Base-by-base conservation (phyloP, 306 rosid species). In the Mimosa pudica region DNA sequence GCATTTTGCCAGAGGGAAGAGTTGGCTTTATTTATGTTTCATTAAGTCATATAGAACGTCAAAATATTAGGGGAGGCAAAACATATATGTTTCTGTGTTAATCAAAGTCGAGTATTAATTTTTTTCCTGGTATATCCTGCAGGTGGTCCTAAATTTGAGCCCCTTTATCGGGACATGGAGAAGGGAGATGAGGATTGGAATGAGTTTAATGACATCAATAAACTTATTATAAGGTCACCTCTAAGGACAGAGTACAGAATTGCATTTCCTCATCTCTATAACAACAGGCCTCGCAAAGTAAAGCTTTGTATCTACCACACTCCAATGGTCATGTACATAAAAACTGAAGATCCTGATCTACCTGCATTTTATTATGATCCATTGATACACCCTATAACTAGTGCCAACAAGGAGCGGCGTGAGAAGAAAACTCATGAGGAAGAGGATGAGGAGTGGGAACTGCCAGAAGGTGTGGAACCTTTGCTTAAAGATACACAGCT, bases 171-270 rank as follows among this genome's bases (percentile, higher is more conserved):
- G 41, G 99, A 95, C 84, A 95, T 95, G 99, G 99, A 95, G 89
- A 95, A 95, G 85, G 99, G 99, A 71, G 99, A 95, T 74, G 99
- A 93, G 84, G 99, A 95, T 78, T 95, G 99, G 99, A 95, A 95
- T 81, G 99, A 95, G 92, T 95, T 95, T 79, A 95, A 95, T 86
- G 99, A 95, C 88, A 95, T 95, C 62, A 95, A 95, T 87, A 95
- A 95, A 72, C 99, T 95, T 79, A 93, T 95, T 82, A 95, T 95
- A 69, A 94, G 99, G 87, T 95, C 99, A 9, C 99, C 99, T 80
- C 94, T 95, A 51, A 92, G 99, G 80, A 95, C 99, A 17, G 99
- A 95, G 84, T 95, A 95, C 80, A 89, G 98, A 81, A 91, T 95
- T 80, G 99, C 99, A 76, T 95, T 95, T 79, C 98, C 99, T 78